Evolutionary conservation across 345 rosid genomes (phyloP), one percentile per base, ranked within the genome.

Genomic region (Dipteronia dyeriana): DNA sequence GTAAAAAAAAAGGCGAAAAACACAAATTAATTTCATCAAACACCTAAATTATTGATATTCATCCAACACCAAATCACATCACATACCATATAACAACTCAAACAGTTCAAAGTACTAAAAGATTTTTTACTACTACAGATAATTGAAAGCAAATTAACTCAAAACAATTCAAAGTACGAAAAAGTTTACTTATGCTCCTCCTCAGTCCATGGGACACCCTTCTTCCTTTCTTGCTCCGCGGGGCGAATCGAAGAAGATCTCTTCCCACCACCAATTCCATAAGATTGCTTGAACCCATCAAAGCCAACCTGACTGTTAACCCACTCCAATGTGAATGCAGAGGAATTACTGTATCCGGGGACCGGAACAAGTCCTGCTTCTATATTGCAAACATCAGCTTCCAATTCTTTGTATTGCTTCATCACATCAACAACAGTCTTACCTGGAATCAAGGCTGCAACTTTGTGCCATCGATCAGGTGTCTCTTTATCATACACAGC

Each of bases 141-240:
- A 13, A 13, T 49, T 14, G 3, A 11, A 47, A 49, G 54, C 19
- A 49, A 49, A 49, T 14, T 34, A 34, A 34, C 38, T 34, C 6
- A 34, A 34, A 34, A 34, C 54, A 49, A 14, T 49, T 49, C 19
- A 14, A 49, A 53, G 57, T 9, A 53, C 57, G 4, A 41, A 66
- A 29, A 47, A 73, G 10, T 78, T 77, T 87, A 94, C 99, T 89
- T 92, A 80, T 96, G 99, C 82, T 96, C 99, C 68, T 96, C 98
- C 82, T 96, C 99, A 0, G 99, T 96, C 99, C 99, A 96, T 0
- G 98, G 98, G 64, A 96, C 92, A 9, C 99, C 99, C 77, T 94
- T 96, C 91, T 94, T 96, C 82, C 99, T 86, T 79, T 96, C 99
- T 57, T 89, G 95, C 51, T 96, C 98, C 2, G 86, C 84, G 59